Conservation (phyloP, 371 early-diverging fungal species). For the Aphelidium insulamus region DNA sequence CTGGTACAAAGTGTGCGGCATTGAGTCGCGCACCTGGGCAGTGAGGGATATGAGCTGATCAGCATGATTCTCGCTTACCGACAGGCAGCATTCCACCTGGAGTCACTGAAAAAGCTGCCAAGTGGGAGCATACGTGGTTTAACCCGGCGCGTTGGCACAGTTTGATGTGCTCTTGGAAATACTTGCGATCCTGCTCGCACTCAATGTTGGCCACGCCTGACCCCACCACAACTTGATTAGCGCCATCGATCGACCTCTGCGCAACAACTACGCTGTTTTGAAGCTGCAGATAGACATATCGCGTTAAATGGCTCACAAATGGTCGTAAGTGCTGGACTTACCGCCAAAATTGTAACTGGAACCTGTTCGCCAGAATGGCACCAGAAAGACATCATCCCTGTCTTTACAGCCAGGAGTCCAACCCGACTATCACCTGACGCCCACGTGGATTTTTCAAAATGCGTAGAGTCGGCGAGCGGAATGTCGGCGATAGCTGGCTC, state of each 20-base stretch:
- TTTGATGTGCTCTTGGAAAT: background rate
- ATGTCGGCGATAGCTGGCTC: too few species aligned
- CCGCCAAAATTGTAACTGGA: conserved; percentile 83
- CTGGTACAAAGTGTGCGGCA: conserved; percentile 76
- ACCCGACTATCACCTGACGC: too few species aligned
- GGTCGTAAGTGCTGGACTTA: conserved; percentile 8
- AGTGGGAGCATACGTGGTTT: background rate
- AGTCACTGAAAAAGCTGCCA: conserved; percentile 41
- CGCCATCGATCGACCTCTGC: background rate
- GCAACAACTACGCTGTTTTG: background rate
- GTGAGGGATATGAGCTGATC: background rate
- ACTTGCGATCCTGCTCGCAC: conserved; percentile 8
- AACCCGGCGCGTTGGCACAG: background rate
- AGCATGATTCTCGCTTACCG: conserved; percentile 14
- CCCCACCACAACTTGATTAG: conserved; percentile 2
- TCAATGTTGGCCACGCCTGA: conserved; percentile 9
- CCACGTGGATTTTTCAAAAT: too few species aligned
- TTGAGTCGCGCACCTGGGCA: conserved; percentile 32
- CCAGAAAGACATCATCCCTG: conserved; percentile 86
- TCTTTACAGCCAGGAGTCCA: conserved; percentile 71
- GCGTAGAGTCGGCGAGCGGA: too few species aligned
- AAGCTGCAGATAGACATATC: background rate
- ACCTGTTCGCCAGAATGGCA: conserved; percentile 73
- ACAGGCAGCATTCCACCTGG: conserved; percentile 63
- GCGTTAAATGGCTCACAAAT: background rate